These are phyloP conservation scores for Pterocarpus macrocarpus DNA, from an alignment of 306 rosid genomes.

Conservation along the genomic window DNA sequence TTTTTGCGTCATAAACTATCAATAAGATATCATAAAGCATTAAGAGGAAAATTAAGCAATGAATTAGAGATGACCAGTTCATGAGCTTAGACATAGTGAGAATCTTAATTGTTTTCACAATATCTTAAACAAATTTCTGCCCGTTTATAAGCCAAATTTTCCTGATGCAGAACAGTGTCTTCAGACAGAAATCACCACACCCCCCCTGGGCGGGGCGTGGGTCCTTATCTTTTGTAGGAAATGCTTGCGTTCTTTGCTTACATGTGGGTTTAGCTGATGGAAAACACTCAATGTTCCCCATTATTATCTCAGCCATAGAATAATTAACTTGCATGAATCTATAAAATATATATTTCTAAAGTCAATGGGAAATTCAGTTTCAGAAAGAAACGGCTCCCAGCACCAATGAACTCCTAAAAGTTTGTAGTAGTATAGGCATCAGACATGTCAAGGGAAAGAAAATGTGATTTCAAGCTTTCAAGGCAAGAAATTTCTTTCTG, in stretches of 20 bases:
- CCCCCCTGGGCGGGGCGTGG: no score
- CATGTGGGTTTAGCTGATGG: constrained; percentile 21
- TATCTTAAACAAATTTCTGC: constrained; percentile 12
- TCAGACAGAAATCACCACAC: no score
- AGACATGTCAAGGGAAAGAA: background rate
- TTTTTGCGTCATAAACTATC: constrained; percentile 40
- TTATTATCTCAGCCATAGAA: background rate
- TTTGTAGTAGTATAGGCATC: background rate
- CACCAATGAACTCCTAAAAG: constrained; percentile 5
- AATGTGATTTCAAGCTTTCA: constrained; percentile 36
- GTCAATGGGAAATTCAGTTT: constrained; percentile 26
- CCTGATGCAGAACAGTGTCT: constrained; percentile 11
- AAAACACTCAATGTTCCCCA: constrained; percentile 7
- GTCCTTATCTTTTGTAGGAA: background rate
- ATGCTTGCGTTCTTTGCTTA: constrained; percentile 11
- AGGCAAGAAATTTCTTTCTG: constrained; percentile 24
- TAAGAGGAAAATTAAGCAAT: constrained; percentile 36
- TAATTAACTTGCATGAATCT: no score
- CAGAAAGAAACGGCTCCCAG: constrained; percentile 13
- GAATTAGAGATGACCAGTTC: constrained; percentile 31
- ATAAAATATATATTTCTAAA: no score
- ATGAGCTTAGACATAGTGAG: constrained; percentile 21
- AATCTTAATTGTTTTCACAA: constrained; percentile 7
- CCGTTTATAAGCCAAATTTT: background rate
- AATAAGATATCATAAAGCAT: constrained; percentile 32